Evolutionary conservation across 2,329 filamentous ascomycete species (phyloP).

Genomic region (Penicillium sp.): DNA sequence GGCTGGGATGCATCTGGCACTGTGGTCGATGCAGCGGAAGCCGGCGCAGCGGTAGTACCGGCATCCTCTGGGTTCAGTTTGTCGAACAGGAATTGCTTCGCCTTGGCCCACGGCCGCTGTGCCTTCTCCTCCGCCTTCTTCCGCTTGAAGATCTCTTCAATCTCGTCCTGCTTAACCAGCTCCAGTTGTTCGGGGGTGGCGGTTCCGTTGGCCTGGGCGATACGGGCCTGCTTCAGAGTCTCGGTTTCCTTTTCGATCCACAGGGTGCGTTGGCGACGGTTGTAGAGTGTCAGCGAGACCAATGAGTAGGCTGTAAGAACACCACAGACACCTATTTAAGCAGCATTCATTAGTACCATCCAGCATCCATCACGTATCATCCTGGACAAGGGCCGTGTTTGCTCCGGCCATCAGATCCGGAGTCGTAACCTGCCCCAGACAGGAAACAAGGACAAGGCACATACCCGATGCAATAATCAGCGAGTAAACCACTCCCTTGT

Average conservation of each 20-base stretch:
- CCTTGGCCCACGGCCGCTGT: slow-evolving; percentile 36
- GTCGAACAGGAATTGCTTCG: slow-evolving; percentile 38
- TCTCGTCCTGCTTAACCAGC: slow-evolving; percentile 44
- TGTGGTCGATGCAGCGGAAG: slow-evolving; percentile 5
- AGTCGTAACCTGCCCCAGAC: not conserved
- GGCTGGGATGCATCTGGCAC: slow-evolving; percentile 17
- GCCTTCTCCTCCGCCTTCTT: slow-evolving; percentile 40
- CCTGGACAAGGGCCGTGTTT: not conserved
- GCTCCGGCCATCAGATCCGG: not conserved
- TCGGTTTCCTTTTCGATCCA: slow-evolving; percentile 53
- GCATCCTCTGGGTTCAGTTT: slow-evolving; percentile 38
- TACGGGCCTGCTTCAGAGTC: slow-evolving; percentile 40
- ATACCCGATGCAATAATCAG: slow-evolving; percentile 60
- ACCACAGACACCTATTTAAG: slow-evolving; percentile 51
- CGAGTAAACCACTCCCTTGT: slow-evolving; percentile 56
- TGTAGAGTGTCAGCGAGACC: slow-evolving; percentile 63
- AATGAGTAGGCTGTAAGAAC: slow-evolving; percentile 61
- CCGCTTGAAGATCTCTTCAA: slow-evolving; percentile 40
- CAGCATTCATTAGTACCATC: not conserved
- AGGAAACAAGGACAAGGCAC: slow-evolving; percentile 10
- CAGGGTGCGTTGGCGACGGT: slow-evolving; percentile 59
- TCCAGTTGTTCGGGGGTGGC: slow-evolving; percentile 42
- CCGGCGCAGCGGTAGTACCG: slow-evolving; percentile 3
- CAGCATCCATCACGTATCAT: not conserved
- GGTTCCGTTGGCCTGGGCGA: slow-evolving; percentile 39